Base-by-base conservation (phyloP, 2,329 filamentous ascomycete species). In the Zalaria obscura region DNA sequence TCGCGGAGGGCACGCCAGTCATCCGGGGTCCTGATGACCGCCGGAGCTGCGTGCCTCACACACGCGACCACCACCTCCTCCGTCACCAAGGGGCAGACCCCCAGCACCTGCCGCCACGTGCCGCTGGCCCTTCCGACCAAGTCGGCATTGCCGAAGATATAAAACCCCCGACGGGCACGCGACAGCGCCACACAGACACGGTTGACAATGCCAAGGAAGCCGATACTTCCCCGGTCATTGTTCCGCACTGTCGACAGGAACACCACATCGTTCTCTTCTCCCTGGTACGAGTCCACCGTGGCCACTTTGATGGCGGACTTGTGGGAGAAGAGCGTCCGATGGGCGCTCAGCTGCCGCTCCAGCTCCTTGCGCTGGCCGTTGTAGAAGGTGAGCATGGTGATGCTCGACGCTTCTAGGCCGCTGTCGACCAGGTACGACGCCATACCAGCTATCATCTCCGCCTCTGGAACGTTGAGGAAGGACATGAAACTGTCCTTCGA, bases 271-370 rank as follows among this genome's bases (percentile, higher is more conserved):
- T 93, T 94, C 55, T 94, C 86, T 52, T 94, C 86, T 8, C 87
- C 87, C 57, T 94, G 87, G 53, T 89, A 94, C 0, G 82, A 84
- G 53, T 94, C 88, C 0, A 95, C 83, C 0, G 87, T 94, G 29
- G 76, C 74, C 1, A 93, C 79, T 42, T 65, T 60, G 36, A 77
- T 62, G 6, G 40, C 26, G 7, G 43, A 40, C 25, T 41, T 39
- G n/a, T 7, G n/a, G 7, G 29, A n/a, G n/a, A 7, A n/a, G 29
- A n/a, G 7, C 29, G 7, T n/a, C 29, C 29, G 29, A n/a, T 7
- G n/a, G 7, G 7, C 29, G 7, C 7, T 7, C 7, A 32, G n/a
- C 7, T 7, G 7, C 3, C 25, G 26, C 0, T 52, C 48, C 2
- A 94, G 68, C 2, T 69, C 62, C 48, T 80, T 81, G 36, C 80